Conservation (phyloP, 331 rosid genomes). For the Spiraea crenata region DNA sequence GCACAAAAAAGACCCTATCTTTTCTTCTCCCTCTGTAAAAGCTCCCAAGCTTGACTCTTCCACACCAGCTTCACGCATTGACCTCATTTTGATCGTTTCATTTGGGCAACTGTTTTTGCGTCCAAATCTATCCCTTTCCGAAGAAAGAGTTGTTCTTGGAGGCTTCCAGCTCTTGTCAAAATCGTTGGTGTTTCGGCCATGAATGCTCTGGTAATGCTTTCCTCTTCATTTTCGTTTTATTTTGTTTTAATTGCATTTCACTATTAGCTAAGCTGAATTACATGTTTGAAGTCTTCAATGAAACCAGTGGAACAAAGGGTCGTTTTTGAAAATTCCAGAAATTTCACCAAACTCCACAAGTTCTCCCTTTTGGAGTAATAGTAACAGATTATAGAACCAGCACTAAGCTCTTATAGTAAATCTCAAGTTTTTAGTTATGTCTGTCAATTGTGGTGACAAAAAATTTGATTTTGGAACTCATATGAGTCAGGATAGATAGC, state of each 20-base stretch:
- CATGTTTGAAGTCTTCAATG: too few relatives aligned
- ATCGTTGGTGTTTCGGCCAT: neutral
- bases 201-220: neutral
- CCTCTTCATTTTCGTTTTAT: neutral
- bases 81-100: neutral
- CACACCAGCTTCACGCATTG: neutral
- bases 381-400: too few relatives aligned
- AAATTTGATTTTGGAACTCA: too few relatives aligned
- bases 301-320: too few relatives aligned
- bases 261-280: neutral
- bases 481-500: too few relatives aligned
- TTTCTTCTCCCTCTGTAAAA: too few relatives aligned
- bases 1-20: neutral
- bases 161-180: neutral
- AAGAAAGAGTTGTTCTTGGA: neutral
- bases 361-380: too few relatives aligned
- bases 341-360: too few relatives aligned
- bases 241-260: neutral
- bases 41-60: neutral
- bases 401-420: too few relatives aligned
- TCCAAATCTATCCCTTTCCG: neutral
- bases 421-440: too few relatives aligned
- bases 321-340: too few relatives aligned
- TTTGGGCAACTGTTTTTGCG: neutral
- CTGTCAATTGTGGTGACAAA: too few relatives aligned